These are phyloP conservation scores for Eimeria maxima DNA, from an alignment of 169 alveolate species.

Conservation along the genomic window DNA sequence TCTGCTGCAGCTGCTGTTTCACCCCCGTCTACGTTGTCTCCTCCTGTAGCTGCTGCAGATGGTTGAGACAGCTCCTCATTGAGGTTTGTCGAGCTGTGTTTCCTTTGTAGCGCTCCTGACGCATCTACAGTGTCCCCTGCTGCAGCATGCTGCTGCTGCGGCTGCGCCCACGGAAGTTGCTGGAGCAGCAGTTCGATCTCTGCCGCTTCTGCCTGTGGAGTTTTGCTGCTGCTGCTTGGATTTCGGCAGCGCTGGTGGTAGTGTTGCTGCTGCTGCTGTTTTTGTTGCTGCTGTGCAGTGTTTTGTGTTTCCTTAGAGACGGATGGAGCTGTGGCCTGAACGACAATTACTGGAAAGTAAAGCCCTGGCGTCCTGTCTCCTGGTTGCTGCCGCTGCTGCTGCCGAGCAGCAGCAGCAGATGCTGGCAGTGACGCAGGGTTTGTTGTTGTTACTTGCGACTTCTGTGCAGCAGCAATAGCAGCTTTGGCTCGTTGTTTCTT, in stretches of 20 bases:
- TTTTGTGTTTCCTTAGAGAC: not conserved
- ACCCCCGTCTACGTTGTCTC: not conserved
- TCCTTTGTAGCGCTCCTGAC: not conserved
- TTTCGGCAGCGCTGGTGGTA: not conserved
- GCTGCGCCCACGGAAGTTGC: conserved; percentile 51
- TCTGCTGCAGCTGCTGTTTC: not conserved
- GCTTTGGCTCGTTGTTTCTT: not conserved
- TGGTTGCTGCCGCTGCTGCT: not conserved
- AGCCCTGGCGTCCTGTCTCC: too few relatives aligned
- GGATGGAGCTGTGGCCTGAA: too few relatives aligned
- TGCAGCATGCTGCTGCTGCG: not conserved
- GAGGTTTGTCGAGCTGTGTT: too few relatives aligned
- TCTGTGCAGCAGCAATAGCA: not conserved
- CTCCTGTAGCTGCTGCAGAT: not conserved
- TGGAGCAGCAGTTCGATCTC: conserved; percentile 45
- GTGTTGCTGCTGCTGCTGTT: conserved; percentile 17
- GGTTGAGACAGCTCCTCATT: too few relatives aligned
- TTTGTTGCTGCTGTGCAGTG: too few relatives aligned
- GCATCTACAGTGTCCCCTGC: not conserved
- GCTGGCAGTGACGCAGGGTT: not conserved
- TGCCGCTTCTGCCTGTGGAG: conserved; percentile 6
- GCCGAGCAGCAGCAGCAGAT: not conserved
- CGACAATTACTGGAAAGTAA: too few relatives aligned
- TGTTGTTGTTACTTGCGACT: not conserved
- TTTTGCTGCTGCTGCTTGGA: conserved; percentile 16